These are phyloP conservation scores for Hordeum vulgare DNA, from an alignment of 176 grass and related monocot genomes.

Conservation along the genomic window MorexV3_pseudomolecules_assembly NC_058519.1:620313461-620313960, in stretches of 20 bases:
- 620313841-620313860: not conserved
- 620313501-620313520: not conserved
- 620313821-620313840: constrained; percentile 79
- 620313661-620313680: constrained; percentile 13
- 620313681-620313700: not conserved
- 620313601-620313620: not conserved
- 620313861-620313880: not conserved
- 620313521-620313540: not conserved
- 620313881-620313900: not conserved
- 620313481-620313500: not conserved
- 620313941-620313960: constrained; percentile 66
- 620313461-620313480: not conserved
- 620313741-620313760: constrained; percentile 94
- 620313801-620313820: constrained; percentile 76
- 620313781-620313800: constrained; percentile 93
- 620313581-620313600: not conserved
- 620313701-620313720: not conserved
- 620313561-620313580: not conserved
- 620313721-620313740: constrained; percentile 46
- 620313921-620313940: constrained; percentile 68
- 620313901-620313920: not conserved
- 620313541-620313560: constrained; percentile 2
- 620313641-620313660: not conserved
- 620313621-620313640: not conserved
- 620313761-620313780: constrained; percentile 92